phyloP scores from a whole-genome alignment of 768 basidiomycete genomes.

The Mycena sanguinolenta region DNA sequence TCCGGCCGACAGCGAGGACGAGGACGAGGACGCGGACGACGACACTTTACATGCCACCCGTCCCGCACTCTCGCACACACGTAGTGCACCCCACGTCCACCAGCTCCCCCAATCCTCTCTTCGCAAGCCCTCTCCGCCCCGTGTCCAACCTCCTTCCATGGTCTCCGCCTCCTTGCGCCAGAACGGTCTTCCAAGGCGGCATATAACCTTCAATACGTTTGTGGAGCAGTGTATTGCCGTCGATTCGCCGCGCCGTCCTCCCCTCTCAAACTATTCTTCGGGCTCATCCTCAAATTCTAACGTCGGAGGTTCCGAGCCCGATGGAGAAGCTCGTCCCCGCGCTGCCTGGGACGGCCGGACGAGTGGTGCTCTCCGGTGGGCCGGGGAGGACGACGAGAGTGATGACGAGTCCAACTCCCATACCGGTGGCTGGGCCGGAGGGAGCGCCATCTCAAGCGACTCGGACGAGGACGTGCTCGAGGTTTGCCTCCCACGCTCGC shows the following conservation, averaged over 20 bases:
- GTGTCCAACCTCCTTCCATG: conserved; percentile 57
- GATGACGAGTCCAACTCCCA: conserved; percentile 54
- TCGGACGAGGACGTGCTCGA: conserved; percentile 36
- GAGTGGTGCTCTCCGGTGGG: conserved; percentile 34
- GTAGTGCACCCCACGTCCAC: conserved; percentile 88
- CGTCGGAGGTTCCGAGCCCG: neutral
- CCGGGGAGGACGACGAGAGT: conserved; percentile 44
- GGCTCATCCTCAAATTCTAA: conserved; percentile 12
- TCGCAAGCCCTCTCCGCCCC: conserved; percentile 81
- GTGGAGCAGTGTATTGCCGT: conserved; percentile 97
- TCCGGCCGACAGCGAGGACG: conserved; percentile 67
- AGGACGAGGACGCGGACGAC: conserved; percentile 54
- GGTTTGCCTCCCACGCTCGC: conserved; percentile 33
- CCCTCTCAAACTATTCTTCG: conserved; percentile 22
- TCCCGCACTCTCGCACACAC: conserved; percentile 82
- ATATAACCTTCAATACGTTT: conserved; percentile 98
- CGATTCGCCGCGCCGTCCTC: conserved; percentile 69
- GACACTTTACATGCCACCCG: conserved; percentile 50
- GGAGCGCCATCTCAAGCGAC: conserved; percentile 34
- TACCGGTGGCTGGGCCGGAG: conserved; percentile 39
- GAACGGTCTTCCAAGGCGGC: conserved; percentile 71
- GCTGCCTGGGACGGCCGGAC: conserved; percentile 35
- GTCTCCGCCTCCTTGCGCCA: neutral
- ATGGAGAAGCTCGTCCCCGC: neutral
- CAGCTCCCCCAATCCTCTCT: conserved; percentile 60